Conservation (phyloP, 352 stramenopile genomes). For the Pythium volutum region DNA sequence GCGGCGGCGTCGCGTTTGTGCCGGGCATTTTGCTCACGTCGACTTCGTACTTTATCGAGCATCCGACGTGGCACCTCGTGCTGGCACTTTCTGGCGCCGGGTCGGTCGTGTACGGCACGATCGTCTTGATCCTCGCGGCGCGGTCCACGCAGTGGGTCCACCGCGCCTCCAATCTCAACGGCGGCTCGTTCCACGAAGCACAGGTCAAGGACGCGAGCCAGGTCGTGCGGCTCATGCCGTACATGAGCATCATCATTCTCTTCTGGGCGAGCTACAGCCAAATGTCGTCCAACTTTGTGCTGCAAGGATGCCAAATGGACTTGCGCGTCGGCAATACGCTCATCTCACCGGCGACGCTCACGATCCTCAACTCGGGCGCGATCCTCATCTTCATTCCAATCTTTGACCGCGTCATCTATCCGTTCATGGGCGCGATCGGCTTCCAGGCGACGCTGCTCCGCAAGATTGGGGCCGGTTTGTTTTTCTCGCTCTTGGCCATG, state of each 20-base stretch:
- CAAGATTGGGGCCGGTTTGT: constrained; percentile 86
- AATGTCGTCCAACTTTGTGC: constrained; percentile 81
- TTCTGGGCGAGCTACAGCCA: constrained; percentile 87
- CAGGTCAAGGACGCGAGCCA: constrained; percentile 74
- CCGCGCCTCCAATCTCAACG: constrained; percentile 41
- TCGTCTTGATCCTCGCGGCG: constrained; percentile 66
- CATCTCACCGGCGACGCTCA: constrained; percentile 85
- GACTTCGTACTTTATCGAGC: constrained; percentile 73
- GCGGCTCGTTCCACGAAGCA: constrained; percentile 46
- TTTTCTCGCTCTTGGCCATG: constrained; percentile 82
- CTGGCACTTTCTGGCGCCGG: constrained; percentile 52
- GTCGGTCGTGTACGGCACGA: constrained; percentile 61
- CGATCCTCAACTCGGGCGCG: constrained; percentile 82
- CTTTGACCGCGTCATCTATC: constrained; percentile 85
- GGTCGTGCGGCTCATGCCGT: constrained; percentile 78
- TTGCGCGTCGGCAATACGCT: constrained; percentile 64
- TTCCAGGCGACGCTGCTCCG: constrained; percentile 75
- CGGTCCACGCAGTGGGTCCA: constrained; percentile 62
- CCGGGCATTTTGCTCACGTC: constrained; percentile 78
- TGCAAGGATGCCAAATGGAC: constrained; percentile 91
- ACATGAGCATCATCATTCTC: constrained; percentile 80
- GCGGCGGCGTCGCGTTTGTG: constrained; percentile 60
- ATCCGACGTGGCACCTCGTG: constrained; percentile 50
- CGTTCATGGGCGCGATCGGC: constrained; percentile 53
- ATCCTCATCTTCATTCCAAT: constrained; percentile 91